These are phyloP conservation scores for Diaporthe aspalathi DNA, from an alignment of 2,329 filamentous ascomycete genomes.

Conservation along the genomic window DNA sequence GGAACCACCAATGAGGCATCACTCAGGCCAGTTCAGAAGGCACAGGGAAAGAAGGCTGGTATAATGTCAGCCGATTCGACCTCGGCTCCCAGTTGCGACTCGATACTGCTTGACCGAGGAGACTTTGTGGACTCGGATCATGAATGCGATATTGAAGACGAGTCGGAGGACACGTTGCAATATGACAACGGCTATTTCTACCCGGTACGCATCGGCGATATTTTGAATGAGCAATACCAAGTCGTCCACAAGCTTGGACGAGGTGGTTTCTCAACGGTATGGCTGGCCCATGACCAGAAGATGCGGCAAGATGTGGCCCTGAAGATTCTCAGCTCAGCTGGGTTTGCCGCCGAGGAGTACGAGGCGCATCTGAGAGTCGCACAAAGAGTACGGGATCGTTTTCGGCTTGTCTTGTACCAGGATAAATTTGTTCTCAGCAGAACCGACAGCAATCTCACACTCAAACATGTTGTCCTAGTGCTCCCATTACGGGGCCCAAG, in stretches of 20 bases:
- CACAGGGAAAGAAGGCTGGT: background rate
- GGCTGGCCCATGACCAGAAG: slow-evolving; percentile 2
- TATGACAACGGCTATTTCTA: background rate
- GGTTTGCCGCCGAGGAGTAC: background rate
- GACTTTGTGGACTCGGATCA: background rate
- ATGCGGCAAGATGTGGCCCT: background rate
- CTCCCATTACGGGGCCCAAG: slow-evolving; percentile 6
- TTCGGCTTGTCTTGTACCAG: background rate
- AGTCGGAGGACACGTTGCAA: slow-evolving; percentile 1
- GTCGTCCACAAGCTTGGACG: slow-evolving; percentile 4
- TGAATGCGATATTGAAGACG: slow-evolving; percentile 1
- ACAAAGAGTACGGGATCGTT: background rate
- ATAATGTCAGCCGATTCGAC: background rate
- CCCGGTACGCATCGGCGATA: background rate
- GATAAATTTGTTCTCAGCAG: background rate
- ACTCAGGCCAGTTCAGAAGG: background rate
- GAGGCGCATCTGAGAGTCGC: background rate
- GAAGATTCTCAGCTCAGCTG: background rate
- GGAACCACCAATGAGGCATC: background rate
- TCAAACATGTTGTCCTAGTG: background rate
- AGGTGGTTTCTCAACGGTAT: slow-evolving; percentile 3
- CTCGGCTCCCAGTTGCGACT: background rate
- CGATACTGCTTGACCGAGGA: background rate
- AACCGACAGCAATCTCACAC: background rate
- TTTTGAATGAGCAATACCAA: background rate